Percentiles rank a stretch among this genome's conserved stretches.
Evolutionary conservation across 2,329 filamentous ascomycete genomes (phyloP).

Genomic region (Monosporascus sp.): DNA sequence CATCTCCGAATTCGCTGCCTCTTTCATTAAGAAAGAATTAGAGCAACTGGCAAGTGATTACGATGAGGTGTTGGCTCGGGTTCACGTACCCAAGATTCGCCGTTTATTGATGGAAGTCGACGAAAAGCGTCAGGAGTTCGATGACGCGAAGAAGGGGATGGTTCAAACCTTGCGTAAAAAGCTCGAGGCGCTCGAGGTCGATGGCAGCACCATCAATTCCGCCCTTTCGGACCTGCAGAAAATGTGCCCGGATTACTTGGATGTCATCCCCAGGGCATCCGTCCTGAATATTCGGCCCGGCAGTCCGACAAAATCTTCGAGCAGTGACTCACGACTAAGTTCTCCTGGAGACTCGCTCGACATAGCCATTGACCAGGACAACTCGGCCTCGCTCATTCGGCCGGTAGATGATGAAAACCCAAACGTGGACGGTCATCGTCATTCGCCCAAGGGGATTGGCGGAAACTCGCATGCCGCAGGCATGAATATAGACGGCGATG

Average conservation of each 20-base stretch:
- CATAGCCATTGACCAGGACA: conserved; percentile 3
- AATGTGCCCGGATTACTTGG: conserved; percentile 17
- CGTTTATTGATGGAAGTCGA: conserved; percentile 20
- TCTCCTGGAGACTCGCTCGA: not conserved
- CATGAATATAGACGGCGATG: conserved; percentile 9
- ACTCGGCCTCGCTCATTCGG: conserved; percentile 2
- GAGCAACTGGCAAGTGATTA: conserved; percentile 16
- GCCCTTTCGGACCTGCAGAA: conserved; percentile 13
- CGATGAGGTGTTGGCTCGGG: conserved; percentile 20
- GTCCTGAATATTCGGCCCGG: conserved; percentile 14
- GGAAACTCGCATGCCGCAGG: conserved; percentile 5
- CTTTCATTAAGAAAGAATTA: conserved; percentile 21
- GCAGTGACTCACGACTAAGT: conserved; percentile 13
- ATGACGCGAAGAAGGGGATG: conserved; percentile 17
- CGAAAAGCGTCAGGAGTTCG: conserved; percentile 18
- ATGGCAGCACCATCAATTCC: conserved; percentile 14
- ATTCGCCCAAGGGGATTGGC: conserved; percentile 6
- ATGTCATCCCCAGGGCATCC: conserved; percentile 17
- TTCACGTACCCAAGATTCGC: conserved; percentile 20
- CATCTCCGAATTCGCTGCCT: conserved; percentile 19
- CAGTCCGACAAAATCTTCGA: conserved; percentile 13
- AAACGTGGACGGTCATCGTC: conserved; percentile 1
- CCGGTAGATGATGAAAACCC: not conserved
- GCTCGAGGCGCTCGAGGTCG: conserved; percentile 16
- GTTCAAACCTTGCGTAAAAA: conserved; percentile 18